Base-by-base conservation (phyloP, 2,329 filamentous ascomycete species). In the Fusarium gaditjirri region DNA sequence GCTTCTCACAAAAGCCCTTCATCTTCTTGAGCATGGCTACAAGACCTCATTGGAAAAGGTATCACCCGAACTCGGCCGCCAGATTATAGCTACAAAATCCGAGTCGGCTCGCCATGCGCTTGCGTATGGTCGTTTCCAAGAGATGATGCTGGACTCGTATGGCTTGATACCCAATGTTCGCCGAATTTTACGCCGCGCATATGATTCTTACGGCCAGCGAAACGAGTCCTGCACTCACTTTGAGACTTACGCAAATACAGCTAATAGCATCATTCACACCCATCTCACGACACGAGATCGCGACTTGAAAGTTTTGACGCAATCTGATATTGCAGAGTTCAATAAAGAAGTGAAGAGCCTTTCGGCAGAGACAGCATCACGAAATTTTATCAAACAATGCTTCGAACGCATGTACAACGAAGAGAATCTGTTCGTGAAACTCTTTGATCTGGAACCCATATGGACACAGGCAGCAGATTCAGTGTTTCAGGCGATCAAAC, bases 1-100 rank as follows among this genome's bases (percentile, higher is more conserved):
- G 1, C 87, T 98, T 17, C 87, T 98, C 19, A 89, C 89, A 33
- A 90, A 90, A 73, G 87, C 89, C 1, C 83, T 92, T 14, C 89
- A 91, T 75, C 81, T 91, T 17, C 83, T 91, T 10, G 89, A 90
- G 68, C 86, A 89, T 31, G 88, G 85, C 31, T 88, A 89, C 77
- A 86, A 83, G 13, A 83, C 80, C 31, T 85, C 84, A 14, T 80
- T 89, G 29, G 86, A 89, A 59, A 86, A 83, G 61, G 83, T 88
- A 8, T 88, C 87, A 0, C 77, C 83, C 5, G 88, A 90, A n/a
- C 83, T 90, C 47, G 83, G 86, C 1, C 83, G 84, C 42, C 88
- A 90, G 72, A 85, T 90, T 31, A 78, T 82, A 1, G 83, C 83
- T 8, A 89, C 87, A 1, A 85, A 89, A 69, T 90, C 88, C 2